Percentiles rank a stretch among this genome's conserved stretches.
phyloP scores from a whole-genome alignment of 179 eudicot genomes.

The Silene noctiflora region DNA sequence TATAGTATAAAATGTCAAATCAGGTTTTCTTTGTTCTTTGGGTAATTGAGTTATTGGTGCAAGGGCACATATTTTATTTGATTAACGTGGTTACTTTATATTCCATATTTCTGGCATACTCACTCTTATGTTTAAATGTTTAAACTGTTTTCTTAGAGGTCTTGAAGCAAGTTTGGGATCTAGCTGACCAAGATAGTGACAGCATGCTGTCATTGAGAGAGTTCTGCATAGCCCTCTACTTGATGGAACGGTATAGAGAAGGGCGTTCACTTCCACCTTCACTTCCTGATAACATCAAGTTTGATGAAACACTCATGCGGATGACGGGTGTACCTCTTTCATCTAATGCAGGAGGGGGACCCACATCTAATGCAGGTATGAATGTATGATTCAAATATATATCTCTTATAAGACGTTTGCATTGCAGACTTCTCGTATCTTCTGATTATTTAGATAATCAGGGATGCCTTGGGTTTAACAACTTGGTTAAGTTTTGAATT shows the following conservation, averaged over 20 bases:
- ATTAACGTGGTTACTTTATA: neutral
- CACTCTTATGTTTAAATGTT: constrained; percentile 16
- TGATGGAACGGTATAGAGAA: constrained; percentile 94
- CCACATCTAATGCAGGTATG: constrained; percentile 44
- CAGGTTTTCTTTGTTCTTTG: neutral
- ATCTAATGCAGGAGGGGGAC: constrained; percentile 61
- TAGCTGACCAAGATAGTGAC: constrained; percentile 95
- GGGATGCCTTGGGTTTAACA: neutral
- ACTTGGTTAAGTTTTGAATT: neutral
- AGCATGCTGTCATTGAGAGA: constrained; percentile 96
- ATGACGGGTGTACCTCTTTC: constrained; percentile 57
- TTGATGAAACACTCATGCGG: constrained; percentile 60
- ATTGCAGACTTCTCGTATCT: neutral
- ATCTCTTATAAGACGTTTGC: neutral
- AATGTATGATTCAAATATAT: constrained; percentile 11
- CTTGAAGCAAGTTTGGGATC: constrained; percentile 96
- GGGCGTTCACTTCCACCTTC: constrained; percentile 81
- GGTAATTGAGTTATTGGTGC: neutral
- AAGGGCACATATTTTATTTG: neutral
- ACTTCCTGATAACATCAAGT: constrained; percentile 57
- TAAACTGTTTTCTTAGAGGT: constrained; percentile 55
- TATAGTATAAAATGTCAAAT: neutral
- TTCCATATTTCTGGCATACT: constrained; percentile 13
- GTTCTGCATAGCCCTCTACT: constrained; percentile 84
- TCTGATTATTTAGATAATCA: neutral